A percentile compares a stretch with the other conserved stretches of the same genome.
These are phyloP conservation scores for Phytophthora parvispora DNA, from an alignment of 352 stramenopile genomes.

Conservation along the genomic window DNA sequence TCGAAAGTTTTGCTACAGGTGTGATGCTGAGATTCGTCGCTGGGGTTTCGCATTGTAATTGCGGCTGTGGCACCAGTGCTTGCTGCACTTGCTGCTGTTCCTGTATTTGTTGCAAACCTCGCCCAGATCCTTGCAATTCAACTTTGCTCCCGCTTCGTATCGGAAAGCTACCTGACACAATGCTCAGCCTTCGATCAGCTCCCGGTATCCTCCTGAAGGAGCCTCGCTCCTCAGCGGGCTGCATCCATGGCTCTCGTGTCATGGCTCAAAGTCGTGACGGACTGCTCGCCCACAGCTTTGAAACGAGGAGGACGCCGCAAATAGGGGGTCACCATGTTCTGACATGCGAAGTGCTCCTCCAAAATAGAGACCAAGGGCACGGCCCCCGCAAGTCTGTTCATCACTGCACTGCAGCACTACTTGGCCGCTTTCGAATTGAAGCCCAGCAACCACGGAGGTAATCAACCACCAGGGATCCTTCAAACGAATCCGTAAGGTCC, in stretches of 20 bases:
- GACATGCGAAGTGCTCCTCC: background rate
- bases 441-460: background rate
- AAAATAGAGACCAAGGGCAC: conserved; percentile 19
- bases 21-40: conserved; percentile 34
- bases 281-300: background rate
- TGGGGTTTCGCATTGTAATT: conserved; percentile 15
- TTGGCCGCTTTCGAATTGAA: background rate
- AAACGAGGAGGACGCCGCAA: conserved; percentile 24
- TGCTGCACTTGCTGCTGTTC: conserved; percentile 3
- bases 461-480: background rate
- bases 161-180: conserved; percentile 15
- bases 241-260: conserved; percentile 30
- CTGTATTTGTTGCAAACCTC: conserved; percentile 1
- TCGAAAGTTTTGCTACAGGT: conserved; percentile 1
- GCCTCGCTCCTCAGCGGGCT: conserved; percentile 16
- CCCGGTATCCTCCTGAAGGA: conserved; percentile 21
- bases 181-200: conserved; percentile 8
- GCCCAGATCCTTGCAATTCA: conserved; percentile 16
- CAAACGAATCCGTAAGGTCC: background rate
- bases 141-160: conserved; percentile 22
- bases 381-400: no score
- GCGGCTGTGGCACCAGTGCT: background rate
- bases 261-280: conserved; percentile 18
- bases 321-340: conserved; percentile 20
- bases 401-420: conserved; percentile 1